Evolutionary conservation across 164 flowering plant genomes (phyloP), one percentile per base, ranked within the genome.

Genomic region (Chloranthus sessilifolius): DNA sequence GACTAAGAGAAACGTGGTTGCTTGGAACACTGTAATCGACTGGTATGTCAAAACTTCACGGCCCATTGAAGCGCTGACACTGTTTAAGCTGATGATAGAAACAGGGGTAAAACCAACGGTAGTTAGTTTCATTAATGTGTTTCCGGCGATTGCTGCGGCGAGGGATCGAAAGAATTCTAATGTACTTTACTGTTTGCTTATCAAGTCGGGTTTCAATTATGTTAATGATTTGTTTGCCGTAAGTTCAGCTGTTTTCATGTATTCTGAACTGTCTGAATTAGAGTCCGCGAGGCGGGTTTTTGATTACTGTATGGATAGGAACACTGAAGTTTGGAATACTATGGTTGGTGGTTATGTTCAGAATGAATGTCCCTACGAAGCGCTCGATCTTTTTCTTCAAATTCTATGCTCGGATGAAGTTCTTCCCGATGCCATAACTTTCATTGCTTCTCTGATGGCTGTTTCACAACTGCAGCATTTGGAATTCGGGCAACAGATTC

Each of bases 241-340:
- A 49, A 85, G 96, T 62, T 81, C 96, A 0, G 75, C 81, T 0
- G 83, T 88, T 22, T 68, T 69, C 43, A 75, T 79, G 82, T 85
- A 65, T 65, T 66, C 80, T 0, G 90, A 83, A 67, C 74, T 92
- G 50, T 78, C 78, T 37, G 63, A 67, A 39, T 22, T 83, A 28
- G 80, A 74, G 42, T 52, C 61, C n/a, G 80, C 85, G 4, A 69
- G 83, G 56, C 74, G 53, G 61, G 68, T 88, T 38, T 92, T 92
- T 59, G 74, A 77, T 29, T 35, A 20, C 35, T 71, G 78, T 49
- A 44, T 40, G 21, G 81, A 62, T 55, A 84, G 68, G 53, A 84
- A 92, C 64, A 75, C 76, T 0, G 85, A 85, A 74, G 74, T 88
- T 61, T 92, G 91, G 99, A 92, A 88, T 58, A 71, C 95, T 2